A percentile compares a stretch with the other conserved stretches of the same genome.
Conservation (phyloP, 306 rosid species). For the Dryas octopetala region DNA sequence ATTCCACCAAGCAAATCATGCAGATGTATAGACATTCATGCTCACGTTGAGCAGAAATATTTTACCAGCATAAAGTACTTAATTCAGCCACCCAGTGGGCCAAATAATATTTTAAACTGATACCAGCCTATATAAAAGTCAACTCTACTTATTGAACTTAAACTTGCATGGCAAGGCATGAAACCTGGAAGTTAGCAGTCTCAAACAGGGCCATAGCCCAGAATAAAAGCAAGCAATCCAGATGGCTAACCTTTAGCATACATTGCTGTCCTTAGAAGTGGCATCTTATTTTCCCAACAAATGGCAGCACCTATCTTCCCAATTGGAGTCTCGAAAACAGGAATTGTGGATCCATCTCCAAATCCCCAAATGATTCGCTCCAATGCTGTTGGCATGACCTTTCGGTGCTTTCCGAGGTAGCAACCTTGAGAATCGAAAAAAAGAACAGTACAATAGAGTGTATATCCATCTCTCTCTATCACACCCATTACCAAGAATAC, state of each 20-base stretch:
- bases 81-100: not conserved
- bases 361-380: conserved; percentile 93
- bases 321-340: conserved; percentile 79
- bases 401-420: conserved; percentile 92
- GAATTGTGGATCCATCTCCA: conserved; percentile 95
- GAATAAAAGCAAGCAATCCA: not conserved
- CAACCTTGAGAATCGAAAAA: conserved; percentile 87
- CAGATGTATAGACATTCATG: not conserved
- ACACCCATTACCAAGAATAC: conserved; percentile 86
- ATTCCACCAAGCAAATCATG: not conserved
- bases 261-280: conserved; percentile 85
- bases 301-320: conserved; percentile 94
- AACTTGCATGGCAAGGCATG: not conserved
- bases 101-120: not conserved
- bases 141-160: not conserved
- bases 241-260: conserved; percentile 75
- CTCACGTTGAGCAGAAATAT: not conserved
- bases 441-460: conserved; percentile 78
- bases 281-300: conserved; percentile 97
- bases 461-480: conserved; percentile 92
- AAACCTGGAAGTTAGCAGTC: not conserved
- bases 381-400: conserved; percentile 82
- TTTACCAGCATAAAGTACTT: not conserved
- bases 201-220: not conserved
- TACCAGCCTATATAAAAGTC: not conserved